Conservation (phyloP, 2,329 filamentous ascomycete genomes). For the Atkinsonella texensis region DNA sequence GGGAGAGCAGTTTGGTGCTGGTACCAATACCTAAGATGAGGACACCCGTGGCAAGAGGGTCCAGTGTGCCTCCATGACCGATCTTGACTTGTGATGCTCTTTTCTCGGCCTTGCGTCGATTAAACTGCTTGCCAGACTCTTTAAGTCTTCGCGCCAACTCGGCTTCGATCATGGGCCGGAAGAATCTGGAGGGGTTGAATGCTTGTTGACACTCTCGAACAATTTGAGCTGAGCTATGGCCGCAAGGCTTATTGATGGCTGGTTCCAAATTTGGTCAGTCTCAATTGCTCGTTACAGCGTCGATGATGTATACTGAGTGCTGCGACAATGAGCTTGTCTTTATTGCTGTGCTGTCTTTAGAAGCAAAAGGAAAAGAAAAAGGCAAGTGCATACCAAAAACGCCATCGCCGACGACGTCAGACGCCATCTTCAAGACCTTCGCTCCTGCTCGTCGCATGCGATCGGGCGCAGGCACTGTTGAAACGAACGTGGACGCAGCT, state of each 20-base stretch:
- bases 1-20: conserved; percentile 70
- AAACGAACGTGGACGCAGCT: not conserved
- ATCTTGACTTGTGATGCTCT: conserved; percentile 70
- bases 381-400: conserved; percentile 40
- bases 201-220: conserved; percentile 75
- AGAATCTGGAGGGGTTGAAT: conserved; percentile 71
- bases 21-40: conserved; percentile 78
- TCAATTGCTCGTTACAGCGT: not conserved
- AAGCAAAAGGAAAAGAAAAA: not conserved
- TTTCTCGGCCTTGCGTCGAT: conserved; percentile 44
- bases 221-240: conserved; percentile 78
- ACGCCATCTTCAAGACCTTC: conserved; percentile 37
- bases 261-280: conserved; percentile 4
- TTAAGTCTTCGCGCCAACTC: conserved; percentile 43
- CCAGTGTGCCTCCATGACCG: conserved; percentile 89
- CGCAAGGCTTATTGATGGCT: conserved; percentile 90
- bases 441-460: conserved; percentile 19
- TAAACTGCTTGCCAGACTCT: conserved; percentile 47
- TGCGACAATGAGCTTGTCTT: too few species aligned
- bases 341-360: too few species aligned
- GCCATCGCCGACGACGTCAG: conserved; percentile 41
- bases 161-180: conserved; percentile 62
- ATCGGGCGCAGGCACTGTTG: conserved; percentile 7
- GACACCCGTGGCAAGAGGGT: conserved; percentile 87
- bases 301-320: conserved; percentile 1